phyloP scores from a whole-genome alignment of 345 rosid species.

The Dovyalis caffra region DNA sequence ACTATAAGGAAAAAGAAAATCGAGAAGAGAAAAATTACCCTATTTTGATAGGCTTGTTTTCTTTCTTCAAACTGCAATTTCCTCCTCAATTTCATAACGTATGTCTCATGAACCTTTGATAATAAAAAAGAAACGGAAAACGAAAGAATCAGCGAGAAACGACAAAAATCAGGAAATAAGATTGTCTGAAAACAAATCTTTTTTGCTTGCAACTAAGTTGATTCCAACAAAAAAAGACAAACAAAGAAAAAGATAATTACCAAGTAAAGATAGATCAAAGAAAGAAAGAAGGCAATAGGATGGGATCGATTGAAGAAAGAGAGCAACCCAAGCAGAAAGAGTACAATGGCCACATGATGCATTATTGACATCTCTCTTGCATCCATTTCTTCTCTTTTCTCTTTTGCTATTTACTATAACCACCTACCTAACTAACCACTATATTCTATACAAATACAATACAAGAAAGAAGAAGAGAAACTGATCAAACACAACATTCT shows the following conservation, averaged over 20 bases:
- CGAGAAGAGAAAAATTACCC: slow-evolving; percentile 43
- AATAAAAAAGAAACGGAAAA: not conserved
- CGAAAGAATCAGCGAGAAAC: not conserved
- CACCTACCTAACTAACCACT: too few relatives aligned
- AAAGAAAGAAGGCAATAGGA: slow-evolving; percentile 49
- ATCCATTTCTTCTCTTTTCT: slow-evolving; percentile 26
- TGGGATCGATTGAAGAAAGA: slow-evolving; percentile 53
- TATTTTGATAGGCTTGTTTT: slow-evolving; percentile 64
- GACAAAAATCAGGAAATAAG: not conserved
- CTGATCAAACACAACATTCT: too few relatives aligned
- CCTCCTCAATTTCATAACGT: slow-evolving; percentile 54
- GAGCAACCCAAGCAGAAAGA: slow-evolving; percentile 63
- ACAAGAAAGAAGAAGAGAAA: too few relatives aligned
- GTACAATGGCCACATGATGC: slow-evolving; percentile 71
- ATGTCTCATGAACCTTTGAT: slow-evolving; percentile 67
- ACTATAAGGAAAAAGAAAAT: not conserved
- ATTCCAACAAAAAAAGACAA: too few relatives aligned
- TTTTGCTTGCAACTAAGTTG: too few relatives aligned
- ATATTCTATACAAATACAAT: too few relatives aligned
- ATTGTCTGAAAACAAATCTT: too few relatives aligned
- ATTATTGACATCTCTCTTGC: slow-evolving; percentile 52
- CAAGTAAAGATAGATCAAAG: slow-evolving; percentile 69
- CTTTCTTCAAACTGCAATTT: slow-evolving; percentile 63
- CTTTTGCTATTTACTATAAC: not conserved
- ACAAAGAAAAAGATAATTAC: slow-evolving; percentile 30